Percentiles rank a stretch among this genome's conserved stretches.
These are phyloP conservation scores for Rhizoctonia solani DNA, from an alignment of 1,284 basidiomycete genomes.

Conservation along the genomic window DNA sequence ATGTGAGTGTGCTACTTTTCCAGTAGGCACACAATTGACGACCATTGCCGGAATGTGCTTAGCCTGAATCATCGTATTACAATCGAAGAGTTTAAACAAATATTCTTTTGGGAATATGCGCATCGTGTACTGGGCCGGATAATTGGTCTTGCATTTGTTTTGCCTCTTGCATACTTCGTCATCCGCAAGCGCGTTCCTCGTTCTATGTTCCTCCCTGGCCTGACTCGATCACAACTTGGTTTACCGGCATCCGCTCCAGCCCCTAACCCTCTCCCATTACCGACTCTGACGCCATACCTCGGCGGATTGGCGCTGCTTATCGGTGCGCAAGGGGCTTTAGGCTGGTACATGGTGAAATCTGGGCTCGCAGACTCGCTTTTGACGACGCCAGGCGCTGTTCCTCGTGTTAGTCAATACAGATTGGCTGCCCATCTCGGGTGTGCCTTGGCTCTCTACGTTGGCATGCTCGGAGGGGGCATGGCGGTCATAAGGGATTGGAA, in stretches of 20 bases:
- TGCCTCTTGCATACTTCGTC: constrained; percentile 80
- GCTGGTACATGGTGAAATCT: constrained; percentile 99
- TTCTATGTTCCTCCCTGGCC: constrained; percentile 41
- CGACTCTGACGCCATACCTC: constrained; percentile 65
- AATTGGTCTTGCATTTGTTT: constrained; percentile 81
- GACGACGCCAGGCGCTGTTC: constrained; percentile 79
- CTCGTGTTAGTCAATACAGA: constrained; percentile 95
- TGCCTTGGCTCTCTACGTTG: constrained; percentile 88
- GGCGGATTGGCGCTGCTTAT: constrained; percentile 77
- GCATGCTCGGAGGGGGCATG: constrained; percentile 87
- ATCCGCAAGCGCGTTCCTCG: constrained; percentile 55
- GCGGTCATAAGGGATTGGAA: constrained; percentile 81
- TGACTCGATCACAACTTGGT: constrained; percentile 49
- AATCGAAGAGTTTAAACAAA: constrained; percentile 90
- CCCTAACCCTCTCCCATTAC: constrained; percentile 37
- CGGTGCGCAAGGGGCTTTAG: constrained; percentile 88
- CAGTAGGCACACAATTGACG: not conserved
- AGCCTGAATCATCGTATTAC: constrained; percentile 89
- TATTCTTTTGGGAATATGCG: constrained; percentile 99
- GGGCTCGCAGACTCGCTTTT: constrained; percentile 86
- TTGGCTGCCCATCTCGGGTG: constrained; percentile 92
- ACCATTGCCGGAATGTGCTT: constrained; percentile 22
- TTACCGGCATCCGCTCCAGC: constrained; percentile 31
- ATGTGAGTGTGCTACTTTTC: constrained; percentile 62
- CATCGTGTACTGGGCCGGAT: constrained; percentile 93